Evolutionary conservation across 2,329 filamentous ascomycete species (phyloP), one percentile per base, ranked within the genome.

Genomic region (Fusarium xylarioides): DNA sequence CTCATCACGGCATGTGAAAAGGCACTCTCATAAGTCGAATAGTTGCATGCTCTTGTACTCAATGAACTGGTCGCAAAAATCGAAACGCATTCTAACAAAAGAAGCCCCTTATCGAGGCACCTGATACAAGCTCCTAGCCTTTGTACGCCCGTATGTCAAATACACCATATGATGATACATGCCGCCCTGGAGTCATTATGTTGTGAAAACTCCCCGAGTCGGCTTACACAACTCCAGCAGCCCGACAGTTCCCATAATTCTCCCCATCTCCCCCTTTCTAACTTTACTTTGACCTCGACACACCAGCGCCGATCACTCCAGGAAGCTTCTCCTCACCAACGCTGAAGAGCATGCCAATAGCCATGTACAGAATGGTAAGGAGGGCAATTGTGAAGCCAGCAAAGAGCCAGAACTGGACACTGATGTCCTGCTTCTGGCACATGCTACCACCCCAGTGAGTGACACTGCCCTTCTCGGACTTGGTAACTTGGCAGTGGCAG

Each of bases 221-320:
- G 66, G 58, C 74, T 68, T 71, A 71, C 76, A 71, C 70, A 71
- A 66, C 68, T 76, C 65, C 73, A 70, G 56, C 60, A 71, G 66
- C 65, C 63, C 56, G 66, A 68, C 58, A 67, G n/a, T 67, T 63
- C 61, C 52, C 67, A 60, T 63, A 63, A 30, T 38, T 55, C 50
- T 56, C 52, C 46, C 23, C 34, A 34, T 62, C 38, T 60, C 40
- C 44, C 12, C 18, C 11, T 11, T 49, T 56, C 42, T 76, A 23
- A 49, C 54, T 54, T 79, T 85, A 89, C 82, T 91, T 94, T 38
- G 91, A 87, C 66, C 91, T 89, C 73, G 92, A 93, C 42, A 99
- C 95, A 72, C 96, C 96, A 53, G 96, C 96, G n/a, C 95, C 94
- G 81, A 99, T 95, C 14, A 99, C 95, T 76, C 95, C 95, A 0